phyloP scores from a whole-genome alignment of 208 protist species.

The Porcisia deanei region DNA sequence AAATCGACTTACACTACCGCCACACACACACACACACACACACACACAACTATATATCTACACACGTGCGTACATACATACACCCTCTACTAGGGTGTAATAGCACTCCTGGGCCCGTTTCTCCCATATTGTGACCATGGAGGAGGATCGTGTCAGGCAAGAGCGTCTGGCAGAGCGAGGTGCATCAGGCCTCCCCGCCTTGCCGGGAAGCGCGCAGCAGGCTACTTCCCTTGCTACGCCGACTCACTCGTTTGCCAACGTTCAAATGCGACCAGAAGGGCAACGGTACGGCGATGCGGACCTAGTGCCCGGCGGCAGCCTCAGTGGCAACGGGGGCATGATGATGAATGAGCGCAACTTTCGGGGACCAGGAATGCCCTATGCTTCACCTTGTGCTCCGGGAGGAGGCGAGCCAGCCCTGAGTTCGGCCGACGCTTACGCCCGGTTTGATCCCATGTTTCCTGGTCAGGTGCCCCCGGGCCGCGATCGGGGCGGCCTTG shows the following conservation, averaged over 20 bases:
- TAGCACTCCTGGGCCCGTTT: not conserved
- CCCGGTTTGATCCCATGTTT: slow-evolving; percentile 85
- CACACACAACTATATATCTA: not conserved
- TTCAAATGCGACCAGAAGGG: slow-evolving; percentile 49
- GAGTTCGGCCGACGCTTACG: slow-evolving; percentile 23
- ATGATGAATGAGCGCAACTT: slow-evolving; percentile 53
- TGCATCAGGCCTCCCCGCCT: slow-evolving; percentile 2
- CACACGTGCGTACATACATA: not conserved
- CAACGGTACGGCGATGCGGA: slow-evolving; percentile 79
- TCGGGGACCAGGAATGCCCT: slow-evolving; percentile 11
- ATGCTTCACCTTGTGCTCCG: not conserved
- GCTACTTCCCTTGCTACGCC: slow-evolving; percentile 4
- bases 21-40: not conserved
- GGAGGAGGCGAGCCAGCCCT: not conserved
- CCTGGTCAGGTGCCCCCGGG: slow-evolving; percentile 47
- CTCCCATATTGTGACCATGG: slow-evolving; percentile 9
- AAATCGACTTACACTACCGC: not conserved
- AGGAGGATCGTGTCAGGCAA: not conserved
- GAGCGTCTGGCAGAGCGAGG: not conserved
- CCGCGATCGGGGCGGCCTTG: slow-evolving; percentile 8
- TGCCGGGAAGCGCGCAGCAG: slow-evolving; percentile 10
- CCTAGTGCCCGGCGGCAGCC: slow-evolving; percentile 57
- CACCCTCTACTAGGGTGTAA: not conserved
- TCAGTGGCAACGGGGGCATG: slow-evolving; percentile 45
- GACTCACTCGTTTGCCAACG: slow-evolving; percentile 34